Evolutionary conservation across 2,329 filamentous ascomycete genomes (phyloP).

Genomic region (Pestalotiopsis fici): DNA sequence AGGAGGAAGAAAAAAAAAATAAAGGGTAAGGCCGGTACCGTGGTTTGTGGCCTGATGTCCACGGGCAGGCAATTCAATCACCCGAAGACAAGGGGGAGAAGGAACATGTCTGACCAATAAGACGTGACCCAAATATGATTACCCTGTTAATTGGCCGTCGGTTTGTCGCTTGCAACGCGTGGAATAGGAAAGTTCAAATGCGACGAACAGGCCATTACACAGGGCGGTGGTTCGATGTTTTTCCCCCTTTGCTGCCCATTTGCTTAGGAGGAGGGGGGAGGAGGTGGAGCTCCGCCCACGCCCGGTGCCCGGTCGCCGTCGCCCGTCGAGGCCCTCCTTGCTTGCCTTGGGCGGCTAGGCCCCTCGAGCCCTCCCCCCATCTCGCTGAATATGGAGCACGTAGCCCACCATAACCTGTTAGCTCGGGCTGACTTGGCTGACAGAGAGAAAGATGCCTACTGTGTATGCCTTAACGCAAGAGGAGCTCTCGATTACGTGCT

Average conservation of each 20-base stretch:
- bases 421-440: neutral
- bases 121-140: neutral
- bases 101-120: neutral
- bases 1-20: too few relatives aligned
- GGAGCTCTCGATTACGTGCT: slow-evolving; percentile 3
- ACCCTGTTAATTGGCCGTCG: neutral
- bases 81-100: neutral
- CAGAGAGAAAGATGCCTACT: too few relatives aligned
- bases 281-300: slow-evolving; percentile 4
- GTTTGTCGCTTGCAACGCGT: neutral
- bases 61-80: neutral
- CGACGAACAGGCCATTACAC: neutral
- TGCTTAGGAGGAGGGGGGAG: neutral
- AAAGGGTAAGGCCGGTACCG: neutral
- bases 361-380: neutral
- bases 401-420: neutral
- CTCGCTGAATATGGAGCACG: neutral
- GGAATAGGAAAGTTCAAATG: slow-evolving; percentile 4
- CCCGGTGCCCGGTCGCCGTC: too few relatives aligned
- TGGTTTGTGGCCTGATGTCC: slow-evolving; percentile 1
- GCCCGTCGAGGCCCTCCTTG: neutral
- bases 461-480: slow-evolving; percentile 4
- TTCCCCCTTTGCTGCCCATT: neutral
- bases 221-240: slow-evolving; percentile 6
- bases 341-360: neutral